Base-by-base conservation (phyloP, 495 filamentous ascomycete species). In the Astrocystis sublimbata region DNA sequence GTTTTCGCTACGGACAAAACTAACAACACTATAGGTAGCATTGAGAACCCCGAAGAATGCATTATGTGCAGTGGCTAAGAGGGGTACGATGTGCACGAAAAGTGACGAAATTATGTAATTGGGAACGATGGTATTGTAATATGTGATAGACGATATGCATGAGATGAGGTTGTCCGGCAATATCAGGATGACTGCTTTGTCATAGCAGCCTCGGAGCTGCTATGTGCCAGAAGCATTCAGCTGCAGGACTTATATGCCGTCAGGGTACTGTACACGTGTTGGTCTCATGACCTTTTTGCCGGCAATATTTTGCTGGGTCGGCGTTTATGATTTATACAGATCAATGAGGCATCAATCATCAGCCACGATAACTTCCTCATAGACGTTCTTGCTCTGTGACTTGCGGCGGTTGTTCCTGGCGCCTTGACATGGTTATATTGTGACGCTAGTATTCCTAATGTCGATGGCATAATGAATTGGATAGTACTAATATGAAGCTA, bases 11-110 rank as follows among this genome's bases (percentile, higher is more conserved):
- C 26, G 8, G 13, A n/a, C n/a, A n/a, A 23, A 47, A 54, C 74
- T 77, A 68, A 78, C 49, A 60, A 63, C 30, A 36, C 26, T 47
- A 63, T 45, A 84, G 81, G 81, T 75, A 93, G 91, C 78, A 96
- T 96, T 71, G 90, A 96, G 77, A 93, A 96, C 81, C 89, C 87
- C 69, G 92, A 96, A 73, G 82, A 83, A 21, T 96, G 92, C 75
- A 65, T 93, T 0, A 96, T 96, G 92, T 96, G 92, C 85, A 92
- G 89, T 78, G 91, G 90, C 70, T 91, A 71, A 71, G 23, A 7
- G 12, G 41, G 41, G 35, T 47, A 9, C 57, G n/a, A 52, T 59
- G 52, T 24, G 59, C 8, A 59, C 31, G 49, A 38, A 63, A 61
- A 56, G 52, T 63, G 58, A 72, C 42, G 61, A 72, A 40, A 56